Conservation (phyloP, 2,329 filamentous ascomycete species). For the Nemania sp. region DNA sequence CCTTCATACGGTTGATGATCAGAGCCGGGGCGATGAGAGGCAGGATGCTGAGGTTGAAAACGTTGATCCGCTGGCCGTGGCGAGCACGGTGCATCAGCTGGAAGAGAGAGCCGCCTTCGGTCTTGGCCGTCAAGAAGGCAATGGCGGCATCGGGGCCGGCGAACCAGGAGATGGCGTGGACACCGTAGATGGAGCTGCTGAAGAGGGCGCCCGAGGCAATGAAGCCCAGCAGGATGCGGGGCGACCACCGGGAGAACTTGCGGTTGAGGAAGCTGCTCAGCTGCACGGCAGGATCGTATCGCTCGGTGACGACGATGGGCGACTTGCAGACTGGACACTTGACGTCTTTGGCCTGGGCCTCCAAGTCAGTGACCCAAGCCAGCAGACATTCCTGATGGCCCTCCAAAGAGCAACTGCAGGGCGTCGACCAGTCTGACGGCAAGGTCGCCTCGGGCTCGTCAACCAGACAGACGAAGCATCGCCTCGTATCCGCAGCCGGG, state of each 20-base stretch:
- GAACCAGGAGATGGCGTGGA: constrained; percentile 54
- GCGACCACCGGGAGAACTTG: constrained; percentile 55
- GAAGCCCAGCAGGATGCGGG: constrained; percentile 68
- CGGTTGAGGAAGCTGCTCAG: constrained; percentile 62
- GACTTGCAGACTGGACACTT: constrained; percentile 89
- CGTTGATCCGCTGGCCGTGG: constrained; percentile 22
- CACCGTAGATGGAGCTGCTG: constrained; percentile 58
- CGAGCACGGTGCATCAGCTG: constrained; percentile 15
- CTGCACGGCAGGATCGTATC: constrained; percentile 72
- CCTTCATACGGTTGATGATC: constrained; percentile 65
- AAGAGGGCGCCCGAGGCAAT: constrained; percentile 55
- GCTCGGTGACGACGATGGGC: constrained; percentile 74
- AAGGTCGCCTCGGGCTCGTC: constrained; percentile 55
- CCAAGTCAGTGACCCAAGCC: constrained; percentile 90
- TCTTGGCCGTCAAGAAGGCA: constrained; percentile 43
- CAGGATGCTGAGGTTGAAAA: constrained; percentile 42
- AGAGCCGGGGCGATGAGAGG: constrained; percentile 70
- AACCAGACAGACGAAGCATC: constrained; percentile 67
- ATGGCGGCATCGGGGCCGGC: constrained; percentile 52
- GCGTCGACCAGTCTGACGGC: constrained; percentile 72
- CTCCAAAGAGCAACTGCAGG: constrained; percentile 86
- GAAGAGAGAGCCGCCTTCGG: constrained; percentile 14
- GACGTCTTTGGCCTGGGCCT: constrained; percentile 68
- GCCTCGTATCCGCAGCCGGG: constrained; percentile 39
- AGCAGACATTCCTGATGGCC: constrained; percentile 83